phyloP scores from a whole-genome alignment of 2,329 filamentous ascomycete genomes.

The Neonectria magnoliae region DNA sequence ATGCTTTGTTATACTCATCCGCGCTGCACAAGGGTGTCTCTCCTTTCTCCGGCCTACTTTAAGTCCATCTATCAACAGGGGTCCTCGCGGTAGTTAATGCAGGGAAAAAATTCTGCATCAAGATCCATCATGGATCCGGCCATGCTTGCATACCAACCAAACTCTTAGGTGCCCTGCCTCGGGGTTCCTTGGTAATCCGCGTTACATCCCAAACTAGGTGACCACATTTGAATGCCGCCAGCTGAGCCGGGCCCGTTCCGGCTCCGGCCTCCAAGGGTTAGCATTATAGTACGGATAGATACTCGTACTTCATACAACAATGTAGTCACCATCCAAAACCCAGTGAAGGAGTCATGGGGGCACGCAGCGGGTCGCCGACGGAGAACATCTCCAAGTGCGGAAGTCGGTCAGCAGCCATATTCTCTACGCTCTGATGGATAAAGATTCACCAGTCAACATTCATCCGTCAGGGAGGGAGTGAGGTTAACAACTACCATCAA shows the following conservation, averaged over 20 bases:
- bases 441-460: neutral
- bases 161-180: neutral
- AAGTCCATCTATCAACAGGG: neutral
- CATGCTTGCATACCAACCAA: constrained; percentile 12
- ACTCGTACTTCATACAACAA: neutral
- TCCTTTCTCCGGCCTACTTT: neutral
- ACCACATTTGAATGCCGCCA: neutral
- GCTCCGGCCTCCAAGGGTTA: neutral
- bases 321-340: neutral
- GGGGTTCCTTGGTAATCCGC: neutral
- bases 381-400: neutral
- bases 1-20: constrained; percentile 7
- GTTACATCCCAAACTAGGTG: neutral
- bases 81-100: constrained; percentile 3
- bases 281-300: neutral
- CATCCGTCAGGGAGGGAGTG: neutral
- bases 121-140: neutral
- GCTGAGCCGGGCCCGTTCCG: constrained; percentile 6
- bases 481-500: neutral
- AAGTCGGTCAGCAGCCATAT: neutral
- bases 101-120: constrained; percentile 11
- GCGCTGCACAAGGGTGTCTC: constrained; percentile 4
- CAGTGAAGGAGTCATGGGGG: neutral
- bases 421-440: neutral
- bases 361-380: neutral